Percentiles rank a stretch among this genome's conserved stretches.
These are phyloP conservation scores for Phylloporus sp. DNA, from an alignment of 768 basidiomycete genomes.

Conservation along the genomic window DNA sequence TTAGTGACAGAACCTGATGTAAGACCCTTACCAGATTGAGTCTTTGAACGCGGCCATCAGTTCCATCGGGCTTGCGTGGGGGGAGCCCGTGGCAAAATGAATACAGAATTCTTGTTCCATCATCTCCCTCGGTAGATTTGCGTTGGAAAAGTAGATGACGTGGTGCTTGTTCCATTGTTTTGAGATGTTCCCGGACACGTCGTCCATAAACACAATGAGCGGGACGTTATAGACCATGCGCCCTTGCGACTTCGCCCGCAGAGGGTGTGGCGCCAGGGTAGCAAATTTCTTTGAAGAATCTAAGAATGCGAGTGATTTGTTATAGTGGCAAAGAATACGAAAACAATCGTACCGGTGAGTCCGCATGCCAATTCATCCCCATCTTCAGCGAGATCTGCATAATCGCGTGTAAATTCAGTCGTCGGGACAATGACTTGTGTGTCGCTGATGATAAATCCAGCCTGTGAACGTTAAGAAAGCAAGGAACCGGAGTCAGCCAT, in stretches of 20 bases:
- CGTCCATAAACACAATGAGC: slow-evolving; percentile 30
- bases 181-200: slow-evolving; percentile 32
- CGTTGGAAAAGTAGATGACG: slow-evolving; percentile 31
- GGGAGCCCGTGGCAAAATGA: slow-evolving; percentile 31
- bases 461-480: neutral
- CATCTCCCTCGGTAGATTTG: slow-evolving; percentile 22
- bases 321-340: too few relatives aligned
- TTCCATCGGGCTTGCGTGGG: slow-evolving; percentile 32
- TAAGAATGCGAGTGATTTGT: too few relatives aligned
- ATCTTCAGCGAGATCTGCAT: neutral
- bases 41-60: slow-evolving; percentile 27
- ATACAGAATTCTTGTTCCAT: slow-evolving; percentile 31
- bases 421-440: neutral
- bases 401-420: neutral
- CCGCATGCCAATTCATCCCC: neutral
- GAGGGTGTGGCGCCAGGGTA: slow-evolving; percentile 16
- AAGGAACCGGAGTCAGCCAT: too few relatives aligned
- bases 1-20: too few relatives aligned
- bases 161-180: slow-evolving; percentile 37
- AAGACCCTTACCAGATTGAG: slow-evolving; percentile 12
- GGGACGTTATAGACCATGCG: slow-evolving; percentile 16
- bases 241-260: slow-evolving; percentile 13
- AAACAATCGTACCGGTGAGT: too few relatives aligned
- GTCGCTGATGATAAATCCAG: neutral
- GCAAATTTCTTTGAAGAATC: neutral